A percentile compares a stretch with the other conserved stretches of the same genome.
Evolutionary conservation across 2,329 filamentous ascomycete genomes (phyloP).

Genomic region (Alternaria sp.): DNA sequence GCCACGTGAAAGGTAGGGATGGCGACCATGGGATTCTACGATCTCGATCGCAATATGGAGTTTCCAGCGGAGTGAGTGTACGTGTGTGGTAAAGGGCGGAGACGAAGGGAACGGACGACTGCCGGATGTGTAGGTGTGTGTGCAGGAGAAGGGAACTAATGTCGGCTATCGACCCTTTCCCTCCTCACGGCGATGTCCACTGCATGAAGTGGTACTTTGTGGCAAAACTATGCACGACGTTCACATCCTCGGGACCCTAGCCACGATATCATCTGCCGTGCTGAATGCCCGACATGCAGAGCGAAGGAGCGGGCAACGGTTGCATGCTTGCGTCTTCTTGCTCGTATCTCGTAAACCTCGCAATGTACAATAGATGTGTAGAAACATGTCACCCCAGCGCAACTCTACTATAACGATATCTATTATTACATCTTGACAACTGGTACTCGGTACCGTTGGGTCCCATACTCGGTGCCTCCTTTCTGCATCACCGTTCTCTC

Average conservation of each 20-base stretch:
- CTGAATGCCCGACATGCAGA: neutral
- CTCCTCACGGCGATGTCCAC: neutral
- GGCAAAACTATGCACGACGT: neutral
- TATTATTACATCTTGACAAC: neutral
- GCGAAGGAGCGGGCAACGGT: neutral
- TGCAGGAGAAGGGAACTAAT: neutral
- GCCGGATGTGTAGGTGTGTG: conserved; percentile 1
- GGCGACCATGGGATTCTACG: neutral
- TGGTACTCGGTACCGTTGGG: neutral
- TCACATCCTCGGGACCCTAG: neutral
- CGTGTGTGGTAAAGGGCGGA: neutral
- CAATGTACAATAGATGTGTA: neutral
- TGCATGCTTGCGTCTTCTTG: conserved; percentile 3
- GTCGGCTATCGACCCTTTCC: conserved; percentile 1
- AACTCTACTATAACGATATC: neutral
- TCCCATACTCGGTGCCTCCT: neutral
- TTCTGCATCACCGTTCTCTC: neutral
- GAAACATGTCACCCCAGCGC: neutral
- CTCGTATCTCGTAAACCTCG: neutral
- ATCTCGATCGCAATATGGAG: conserved; percentile 2
- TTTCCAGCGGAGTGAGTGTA: neutral
- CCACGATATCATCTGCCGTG: neutral
- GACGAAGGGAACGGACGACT: neutral
- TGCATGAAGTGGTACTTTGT: neutral
- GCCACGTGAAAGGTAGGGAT: neutral